These are phyloP conservation scores for Omphalea diandra DNA, from an alignment of 441 rosid genomes.

Conservation along the genomic window DNA sequence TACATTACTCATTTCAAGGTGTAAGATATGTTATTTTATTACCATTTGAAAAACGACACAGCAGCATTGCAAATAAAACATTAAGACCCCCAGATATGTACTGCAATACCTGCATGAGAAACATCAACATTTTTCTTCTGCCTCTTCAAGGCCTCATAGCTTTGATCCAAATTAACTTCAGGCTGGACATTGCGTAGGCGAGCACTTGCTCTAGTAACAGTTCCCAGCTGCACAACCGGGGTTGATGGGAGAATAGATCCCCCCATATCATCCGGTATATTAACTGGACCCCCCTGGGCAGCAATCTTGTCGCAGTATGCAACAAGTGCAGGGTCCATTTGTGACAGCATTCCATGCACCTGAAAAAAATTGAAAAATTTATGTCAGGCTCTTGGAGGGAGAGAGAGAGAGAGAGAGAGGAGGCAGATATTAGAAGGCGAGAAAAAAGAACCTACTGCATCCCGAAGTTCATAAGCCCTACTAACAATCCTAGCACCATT, in stretches of 20 bases:
- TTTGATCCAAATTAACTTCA: constrained; percentile 72
- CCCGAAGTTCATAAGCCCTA: constrained; percentile 91
- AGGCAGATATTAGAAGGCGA: too few species aligned
- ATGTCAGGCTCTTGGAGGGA: neutral
- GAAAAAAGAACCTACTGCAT: constrained; percentile 57
- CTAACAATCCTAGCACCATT: constrained; percentile 96
- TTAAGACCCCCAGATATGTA: neutral
- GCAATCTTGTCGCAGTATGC: constrained; percentile 90
- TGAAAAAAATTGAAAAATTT: constrained; percentile 29
- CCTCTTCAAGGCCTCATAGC: constrained; percentile 68
- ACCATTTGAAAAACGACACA: neutral
- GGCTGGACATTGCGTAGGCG: constrained; percentile 95
- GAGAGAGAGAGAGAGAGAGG: neutral
- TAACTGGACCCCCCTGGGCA: constrained; percentile 82
- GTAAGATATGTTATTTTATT: neutral
- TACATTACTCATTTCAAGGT: neutral
- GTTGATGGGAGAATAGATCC: constrained; percentile 60
- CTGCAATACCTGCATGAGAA: constrained; percentile 50
- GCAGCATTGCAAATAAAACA: neutral
- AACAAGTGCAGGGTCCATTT: constrained; percentile 95
- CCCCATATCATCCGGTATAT: constrained; percentile 74
- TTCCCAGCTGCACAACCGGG: constrained; percentile 83
- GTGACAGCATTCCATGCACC: constrained; percentile 98
- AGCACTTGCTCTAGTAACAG: constrained; percentile 86
- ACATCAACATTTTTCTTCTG: constrained; percentile 68